Conservation (phyloP, 2,329 filamentous ascomycete species). For the Plenodomus tracheiphilus region DNA sequence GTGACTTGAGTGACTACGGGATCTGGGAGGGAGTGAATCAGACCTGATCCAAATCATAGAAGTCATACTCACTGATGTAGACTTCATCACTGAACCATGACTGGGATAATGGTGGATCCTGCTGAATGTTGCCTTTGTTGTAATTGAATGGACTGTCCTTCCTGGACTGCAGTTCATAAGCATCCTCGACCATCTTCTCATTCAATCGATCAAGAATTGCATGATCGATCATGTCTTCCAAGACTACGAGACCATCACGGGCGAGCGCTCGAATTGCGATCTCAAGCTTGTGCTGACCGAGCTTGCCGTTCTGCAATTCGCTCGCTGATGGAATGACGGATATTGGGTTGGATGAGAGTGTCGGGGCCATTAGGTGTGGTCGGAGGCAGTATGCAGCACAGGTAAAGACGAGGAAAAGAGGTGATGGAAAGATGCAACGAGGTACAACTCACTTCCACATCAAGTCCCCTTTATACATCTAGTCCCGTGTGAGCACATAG, state of each 20-base stretch:
- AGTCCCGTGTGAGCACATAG: constrained; percentile 1
- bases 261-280: constrained; percentile 38
- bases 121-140: constrained; percentile 64
- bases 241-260: constrained; percentile 39
- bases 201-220: constrained; percentile 60
- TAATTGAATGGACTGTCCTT: constrained; percentile 65
- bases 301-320: constrained; percentile 47
- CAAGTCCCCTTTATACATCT: not conserved
- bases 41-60: not conserved
- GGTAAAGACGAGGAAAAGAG: no score
- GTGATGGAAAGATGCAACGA: no score
- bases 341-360: constrained; percentile 32
- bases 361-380: constrained; percentile 18
- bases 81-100: constrained; percentile 47
- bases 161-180: constrained; percentile 53
- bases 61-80: constrained; percentile 54
- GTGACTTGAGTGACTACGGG: constrained; percentile 61
- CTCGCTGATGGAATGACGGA: constrained; percentile 46
- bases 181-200: constrained; percentile 62
- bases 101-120: constrained; percentile 59
- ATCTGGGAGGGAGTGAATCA: constrained; percentile 43
- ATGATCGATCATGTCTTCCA: constrained; percentile 47
- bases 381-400: no score
- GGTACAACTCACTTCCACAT: no score
- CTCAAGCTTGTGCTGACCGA: constrained; percentile 57